Evolutionary conservation across 345 rosid species (phyloP).

Genomic region (rapeseed (Brassica napus)): Da-Ae NC_063447.1:1084001-1084500

Average conservation of each 20-base stretch:
- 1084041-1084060: conserved; percentile 64
- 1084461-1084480: conserved; percentile 41
- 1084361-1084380: conserved; percentile 59
- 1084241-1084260: conserved; percentile 46
- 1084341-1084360: conserved; percentile 82
- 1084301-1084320: conserved; percentile 43
- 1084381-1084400: conserved; percentile 34
- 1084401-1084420: conserved; percentile 31
- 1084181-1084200: conserved; percentile 49
- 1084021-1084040: conserved; percentile 71
- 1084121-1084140: conserved; percentile 49
- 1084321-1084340: conserved; percentile 65
- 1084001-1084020: conserved; percentile 85
- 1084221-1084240: conserved; percentile 52
- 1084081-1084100: conserved; percentile 27
- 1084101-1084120: conserved; percentile 41
- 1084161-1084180: conserved; percentile 60
- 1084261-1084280: conserved; percentile 36
- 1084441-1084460: conserved; percentile 35
- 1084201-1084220: conserved; percentile 65
- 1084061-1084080: conserved; percentile 39
- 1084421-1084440: conserved; percentile 43
- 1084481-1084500: conserved; percentile 42
- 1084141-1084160: conserved; percentile 56
- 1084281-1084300: conserved; percentile 47